phyloP scores from a whole-genome alignment of 257 asterid species.

The Jacaranda mimosifolia region DNA sequence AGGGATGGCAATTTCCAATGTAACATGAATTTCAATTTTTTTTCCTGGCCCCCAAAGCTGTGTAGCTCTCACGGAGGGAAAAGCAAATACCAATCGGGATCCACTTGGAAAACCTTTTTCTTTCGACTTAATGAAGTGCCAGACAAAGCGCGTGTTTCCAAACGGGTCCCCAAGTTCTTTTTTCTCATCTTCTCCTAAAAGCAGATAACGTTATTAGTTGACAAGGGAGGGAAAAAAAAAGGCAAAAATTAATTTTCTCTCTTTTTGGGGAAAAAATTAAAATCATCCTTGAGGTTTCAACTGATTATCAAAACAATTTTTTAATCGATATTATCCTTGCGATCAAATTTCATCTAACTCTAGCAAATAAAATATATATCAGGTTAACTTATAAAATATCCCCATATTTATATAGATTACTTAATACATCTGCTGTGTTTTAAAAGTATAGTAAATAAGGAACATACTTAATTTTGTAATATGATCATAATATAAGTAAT shows the following conservation, averaged over 20 bases:
- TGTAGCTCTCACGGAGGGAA: not conserved
- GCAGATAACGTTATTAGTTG: constrained; percentile 18
- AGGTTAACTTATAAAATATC: too few species aligned
- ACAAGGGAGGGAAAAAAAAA: not conserved
- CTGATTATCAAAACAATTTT: not conserved
- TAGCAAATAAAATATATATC: too few species aligned
- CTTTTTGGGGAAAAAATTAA: not conserved
- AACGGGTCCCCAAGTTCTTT: constrained; percentile 18
- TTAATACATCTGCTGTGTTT: too few species aligned
- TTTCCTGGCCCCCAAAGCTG: not conserved
- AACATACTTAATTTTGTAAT: too few species aligned
- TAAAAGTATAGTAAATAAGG: too few species aligned
- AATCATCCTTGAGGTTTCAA: not conserved
- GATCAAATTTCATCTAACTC: too few species aligned
- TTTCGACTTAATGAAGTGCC: not conserved
- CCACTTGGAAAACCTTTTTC: constrained; percentile 2
- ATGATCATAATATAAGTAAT: too few species aligned
- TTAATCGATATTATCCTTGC: too few species aligned
- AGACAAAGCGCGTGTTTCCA: constrained; percentile 39
- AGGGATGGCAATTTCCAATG: too few species aligned
- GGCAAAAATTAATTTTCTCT: too few species aligned
- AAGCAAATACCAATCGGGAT: constrained; percentile 29
- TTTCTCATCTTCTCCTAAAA: not conserved
- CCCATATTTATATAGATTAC: too few species aligned
- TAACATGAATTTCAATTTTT: not conserved